A percentile compares a stretch with the other conserved stretches of the same genome.
phyloP scores from a whole-genome alignment of 164 flowering plant genomes.

The Annona cherimola region DNA sequence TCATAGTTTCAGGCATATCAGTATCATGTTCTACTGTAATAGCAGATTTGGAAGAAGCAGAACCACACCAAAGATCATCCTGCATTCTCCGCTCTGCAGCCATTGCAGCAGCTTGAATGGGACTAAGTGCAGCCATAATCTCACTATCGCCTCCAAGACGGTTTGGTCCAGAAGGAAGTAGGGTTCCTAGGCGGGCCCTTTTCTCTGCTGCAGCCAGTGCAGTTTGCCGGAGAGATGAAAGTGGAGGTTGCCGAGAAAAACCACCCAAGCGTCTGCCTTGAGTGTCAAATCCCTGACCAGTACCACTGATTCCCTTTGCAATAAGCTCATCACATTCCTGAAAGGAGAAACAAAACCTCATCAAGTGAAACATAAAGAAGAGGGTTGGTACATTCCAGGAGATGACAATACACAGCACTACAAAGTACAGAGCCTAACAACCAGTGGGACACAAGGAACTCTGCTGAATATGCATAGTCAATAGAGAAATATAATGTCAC shows the following conservation, averaged over 20 bases:
- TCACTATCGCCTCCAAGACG: conserved; percentile 85
- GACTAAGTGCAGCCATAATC: conserved; percentile 83
- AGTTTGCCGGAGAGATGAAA: conserved; percentile 60
- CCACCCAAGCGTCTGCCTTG: conserved; percentile 90
- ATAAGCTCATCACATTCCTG: conserved; percentile 95
- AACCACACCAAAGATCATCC: conserved; percentile 95
- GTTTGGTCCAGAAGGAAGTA: conserved; percentile 79
- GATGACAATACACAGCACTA: neutral
- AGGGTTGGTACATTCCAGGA: neutral
- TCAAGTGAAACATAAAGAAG: neutral
- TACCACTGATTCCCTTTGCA: conserved; percentile 69
- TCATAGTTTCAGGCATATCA: conserved; percentile 13
- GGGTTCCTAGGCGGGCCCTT: conserved; percentile 48
- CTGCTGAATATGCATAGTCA: too few species aligned
- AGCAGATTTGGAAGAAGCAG: conserved; percentile 33
- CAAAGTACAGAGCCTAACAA: neutral
- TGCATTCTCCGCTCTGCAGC: conserved; percentile 94
- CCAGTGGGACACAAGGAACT: neutral
- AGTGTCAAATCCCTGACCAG: conserved; percentile 82
- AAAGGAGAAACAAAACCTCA: conserved; percentile 3
- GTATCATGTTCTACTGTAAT: conserved; percentile 32
- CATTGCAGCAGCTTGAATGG: conserved; percentile 99
- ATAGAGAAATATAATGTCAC: too few species aligned
- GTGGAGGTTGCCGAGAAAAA: conserved; percentile 59
- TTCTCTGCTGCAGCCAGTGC: conserved; percentile 79